Percentiles rank a stretch among this genome's conserved stretches.
phyloP scores from a whole-genome alignment of 495 filamentous ascomycete species.

The Aspergillus egyptiacus region DNA sequence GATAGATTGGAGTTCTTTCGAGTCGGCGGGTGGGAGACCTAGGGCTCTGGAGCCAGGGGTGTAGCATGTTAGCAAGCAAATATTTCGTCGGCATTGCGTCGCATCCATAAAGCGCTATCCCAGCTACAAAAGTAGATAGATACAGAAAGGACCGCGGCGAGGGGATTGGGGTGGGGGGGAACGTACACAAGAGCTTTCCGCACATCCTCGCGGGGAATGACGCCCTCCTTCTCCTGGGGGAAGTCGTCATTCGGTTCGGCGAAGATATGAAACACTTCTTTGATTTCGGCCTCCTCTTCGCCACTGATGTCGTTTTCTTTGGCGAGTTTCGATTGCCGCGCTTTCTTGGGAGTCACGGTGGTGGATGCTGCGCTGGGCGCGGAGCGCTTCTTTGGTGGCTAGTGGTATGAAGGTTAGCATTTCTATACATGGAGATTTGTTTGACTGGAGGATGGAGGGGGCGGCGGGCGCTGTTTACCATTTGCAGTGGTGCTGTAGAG shows the following conservation, averaged over 20 bases:
- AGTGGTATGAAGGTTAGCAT: constrained; percentile 1
- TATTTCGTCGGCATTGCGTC: no score
- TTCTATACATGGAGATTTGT: no score
- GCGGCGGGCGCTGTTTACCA: no score
- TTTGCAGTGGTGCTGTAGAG: no score
- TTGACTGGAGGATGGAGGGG: not conserved
- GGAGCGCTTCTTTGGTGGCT: constrained; percentile 41
- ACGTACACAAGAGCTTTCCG: constrained; percentile 75
- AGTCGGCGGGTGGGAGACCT: constrained; percentile 56
- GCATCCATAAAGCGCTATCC: not conserved
- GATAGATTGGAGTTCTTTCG: constrained; percentile 65
- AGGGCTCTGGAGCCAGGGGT: no score
- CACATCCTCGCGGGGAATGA: constrained; percentile 72
- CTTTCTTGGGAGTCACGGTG: constrained; percentile 37
- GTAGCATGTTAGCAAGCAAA: no score
- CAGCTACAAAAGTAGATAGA: no score
- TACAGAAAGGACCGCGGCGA: not conserved
- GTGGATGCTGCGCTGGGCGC: constrained; percentile 25
- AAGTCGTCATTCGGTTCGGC: constrained; percentile 50
- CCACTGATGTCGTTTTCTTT: constrained; percentile 79
- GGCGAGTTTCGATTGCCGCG: constrained; percentile 72
- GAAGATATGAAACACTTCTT: constrained; percentile 83
- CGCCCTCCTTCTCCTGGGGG: constrained; percentile 62
- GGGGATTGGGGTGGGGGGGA: constrained; percentile 1
- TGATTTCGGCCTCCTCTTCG: constrained; percentile 81